A percentile compares a stretch with the other conserved stretches of the same genome.
phyloP scores from a whole-genome alignment of 2,329 filamentous ascomycete genomes.

The Podosphaera xanthii region DNA sequence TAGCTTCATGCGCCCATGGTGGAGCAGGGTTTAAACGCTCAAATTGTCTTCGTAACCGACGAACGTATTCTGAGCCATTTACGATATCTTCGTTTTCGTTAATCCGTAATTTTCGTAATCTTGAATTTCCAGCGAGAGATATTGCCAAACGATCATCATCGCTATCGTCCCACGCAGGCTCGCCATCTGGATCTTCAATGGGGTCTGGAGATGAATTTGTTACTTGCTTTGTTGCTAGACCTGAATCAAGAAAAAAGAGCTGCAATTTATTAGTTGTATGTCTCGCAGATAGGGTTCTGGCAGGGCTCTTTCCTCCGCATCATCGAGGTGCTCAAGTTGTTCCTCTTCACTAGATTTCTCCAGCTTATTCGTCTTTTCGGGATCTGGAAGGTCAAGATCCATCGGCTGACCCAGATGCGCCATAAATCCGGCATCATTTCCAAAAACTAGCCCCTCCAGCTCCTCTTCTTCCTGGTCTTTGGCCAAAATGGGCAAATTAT shows the following conservation, averaged over 20 bases:
- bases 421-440: slow-evolving; percentile 63
- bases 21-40: slow-evolving; percentile 35
- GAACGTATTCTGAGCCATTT: slow-evolving; percentile 65
- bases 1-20: slow-evolving; percentile 33
- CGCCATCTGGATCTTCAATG: slow-evolving; percentile 18
- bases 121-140: slow-evolving; percentile 53
- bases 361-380: slow-evolving; percentile 3
- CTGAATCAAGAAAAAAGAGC: slow-evolving; percentile 19
- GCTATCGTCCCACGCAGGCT: slow-evolving; percentile 73
- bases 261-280: slow-evolving; percentile 2
- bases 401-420: slow-evolving; percentile 42
- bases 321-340: slow-evolving; percentile 41
- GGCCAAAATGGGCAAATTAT: slow-evolving; percentile 22
- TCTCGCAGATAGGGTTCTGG: not conserved
- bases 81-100: slow-evolving; percentile 71
- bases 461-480: slow-evolving; percentile 71
- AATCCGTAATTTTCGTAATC: slow-evolving; percentile 61
- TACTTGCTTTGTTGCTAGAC: slow-evolving; percentile 8
- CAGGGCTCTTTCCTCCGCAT: slow-evolving; percentile 32
- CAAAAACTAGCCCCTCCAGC: slow-evolving; percentile 72
- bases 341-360: slow-evolving; percentile 8
- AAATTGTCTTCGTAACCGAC: slow-evolving; percentile 58
- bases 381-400: slow-evolving; percentile 10
- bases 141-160: slow-evolving; percentile 77
- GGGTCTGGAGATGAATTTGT: slow-evolving; percentile 7